phyloP scores from a whole-genome alignment of 2,329 filamentous ascomycete genomes.

The Rutstroemia sydowiana region DNA sequence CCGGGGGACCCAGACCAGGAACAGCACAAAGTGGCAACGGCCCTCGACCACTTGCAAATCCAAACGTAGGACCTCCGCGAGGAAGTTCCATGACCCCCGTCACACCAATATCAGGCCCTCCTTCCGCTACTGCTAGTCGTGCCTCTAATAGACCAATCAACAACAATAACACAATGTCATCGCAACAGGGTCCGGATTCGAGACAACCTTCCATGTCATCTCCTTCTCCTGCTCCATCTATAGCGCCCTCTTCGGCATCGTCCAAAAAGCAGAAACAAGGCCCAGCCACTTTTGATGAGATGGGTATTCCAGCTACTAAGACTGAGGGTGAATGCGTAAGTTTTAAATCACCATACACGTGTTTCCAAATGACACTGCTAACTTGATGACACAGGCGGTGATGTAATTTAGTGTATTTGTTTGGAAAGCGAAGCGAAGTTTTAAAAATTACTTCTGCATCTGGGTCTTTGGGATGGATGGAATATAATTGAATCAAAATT shows the following conservation, averaged over 20 bases:
- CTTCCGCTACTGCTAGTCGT: neutral
- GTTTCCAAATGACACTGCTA: slow-evolving; percentile 1
- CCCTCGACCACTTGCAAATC: neutral
- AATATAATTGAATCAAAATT: too few relatives aligned
- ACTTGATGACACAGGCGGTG: slow-evolving; percentile 19
- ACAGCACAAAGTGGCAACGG: slow-evolving; percentile 3
- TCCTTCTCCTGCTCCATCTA: slow-evolving; percentile 4
- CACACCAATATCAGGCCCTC: neutral
- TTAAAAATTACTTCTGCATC: neutral
- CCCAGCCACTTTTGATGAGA: slow-evolving; percentile 94
- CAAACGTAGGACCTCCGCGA: slow-evolving; percentile 12
- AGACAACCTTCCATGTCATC: slow-evolving; percentile 3
- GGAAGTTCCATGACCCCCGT: slow-evolving; percentile 17
- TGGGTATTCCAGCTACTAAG: slow-evolving; percentile 85
- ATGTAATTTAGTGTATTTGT: slow-evolving; percentile 20
- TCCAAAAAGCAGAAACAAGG: slow-evolving; percentile 43
- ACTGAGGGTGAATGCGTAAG: slow-evolving; percentile 81
- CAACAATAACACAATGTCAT: neutral
- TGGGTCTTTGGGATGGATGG: neutral
- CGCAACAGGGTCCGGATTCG: slow-evolving; percentile 3
- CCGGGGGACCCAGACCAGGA: slow-evolving; percentile 1
- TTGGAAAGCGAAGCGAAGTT: neutral
- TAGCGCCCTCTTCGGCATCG: slow-evolving; percentile 30
- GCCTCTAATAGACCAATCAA: neutral
- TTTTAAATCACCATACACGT: neutral